Evolutionary conservation across 306 rosid species (phyloP).

Genomic region (Cicer arietinum): DNA sequence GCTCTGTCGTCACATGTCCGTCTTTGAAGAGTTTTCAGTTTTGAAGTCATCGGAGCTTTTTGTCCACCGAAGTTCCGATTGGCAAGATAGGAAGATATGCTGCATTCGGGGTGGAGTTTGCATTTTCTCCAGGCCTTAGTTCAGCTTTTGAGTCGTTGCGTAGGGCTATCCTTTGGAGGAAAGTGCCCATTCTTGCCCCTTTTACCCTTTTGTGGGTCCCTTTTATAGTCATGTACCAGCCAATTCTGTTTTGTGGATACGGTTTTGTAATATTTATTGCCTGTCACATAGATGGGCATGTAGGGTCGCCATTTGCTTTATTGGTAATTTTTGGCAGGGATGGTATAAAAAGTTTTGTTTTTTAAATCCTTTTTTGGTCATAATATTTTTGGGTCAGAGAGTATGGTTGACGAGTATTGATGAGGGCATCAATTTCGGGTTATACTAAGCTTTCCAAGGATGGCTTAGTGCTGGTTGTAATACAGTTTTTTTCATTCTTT

Average conservation of each 20-base stretch:
- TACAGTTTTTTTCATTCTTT: conserved; percentile 54
- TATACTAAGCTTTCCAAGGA: conserved; percentile 55
- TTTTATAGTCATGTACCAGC: conserved; percentile 20
- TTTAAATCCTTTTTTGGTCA: conserved; percentile 19
- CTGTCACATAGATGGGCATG: conserved; percentile 54
- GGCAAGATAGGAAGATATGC: conserved; percentile 32
- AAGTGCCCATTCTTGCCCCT: conserved; percentile 34
- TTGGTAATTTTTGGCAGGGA: conserved; percentile 51
- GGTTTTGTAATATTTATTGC: conserved; percentile 48
- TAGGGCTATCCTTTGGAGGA: conserved; percentile 38
- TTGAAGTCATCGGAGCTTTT: conserved; percentile 52
- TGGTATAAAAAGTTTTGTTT: conserved; percentile 40
- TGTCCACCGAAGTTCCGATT: conserved; percentile 49
- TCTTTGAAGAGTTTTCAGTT: conserved; percentile 48
- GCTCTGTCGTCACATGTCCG: conserved; percentile 50
- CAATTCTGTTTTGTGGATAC: conserved; percentile 41
- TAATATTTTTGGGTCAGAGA: conserved; percentile 38
- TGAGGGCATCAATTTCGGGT: conserved; percentile 48
- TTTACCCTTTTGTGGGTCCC: conserved; percentile 4
- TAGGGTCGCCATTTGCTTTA: conserved; percentile 55
- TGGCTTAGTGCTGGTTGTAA: conserved; percentile 53
- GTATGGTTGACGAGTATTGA: conserved; percentile 44
- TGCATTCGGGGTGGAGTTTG: conserved; percentile 48
- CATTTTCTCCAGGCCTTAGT: conserved; percentile 44
- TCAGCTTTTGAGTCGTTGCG: conserved; percentile 43